phyloP scores from a whole-genome alignment of 129 eudicot genomes.

The Silybum marianum region DNA sequence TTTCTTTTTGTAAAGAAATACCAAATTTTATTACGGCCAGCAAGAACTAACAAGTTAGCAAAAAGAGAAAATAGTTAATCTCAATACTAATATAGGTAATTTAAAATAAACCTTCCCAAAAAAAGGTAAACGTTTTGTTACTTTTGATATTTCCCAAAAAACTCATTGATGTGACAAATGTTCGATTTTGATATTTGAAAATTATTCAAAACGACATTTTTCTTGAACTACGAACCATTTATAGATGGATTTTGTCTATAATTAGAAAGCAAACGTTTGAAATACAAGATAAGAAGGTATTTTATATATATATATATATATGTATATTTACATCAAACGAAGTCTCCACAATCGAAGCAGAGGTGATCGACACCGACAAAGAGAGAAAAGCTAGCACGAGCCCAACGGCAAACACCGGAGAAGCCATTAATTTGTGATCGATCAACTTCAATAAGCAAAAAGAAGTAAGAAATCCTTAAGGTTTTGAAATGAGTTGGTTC shows the following conservation, averaged over 20 bases:
- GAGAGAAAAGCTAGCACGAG: constrained; percentile 18
- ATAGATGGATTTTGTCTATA: not conserved
- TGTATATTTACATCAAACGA: constrained; percentile 20
- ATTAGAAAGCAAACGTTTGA: not conserved
- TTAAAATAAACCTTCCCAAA: not conserved
- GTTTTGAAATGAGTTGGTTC: constrained; percentile 3
- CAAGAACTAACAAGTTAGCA: too few relatives aligned
- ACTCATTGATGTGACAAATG: not conserved
- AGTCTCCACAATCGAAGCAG: constrained; percentile 35
- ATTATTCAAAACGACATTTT: not conserved
- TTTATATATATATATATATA: too few relatives aligned
- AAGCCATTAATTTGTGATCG: not conserved
- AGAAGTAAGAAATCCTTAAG: not conserved
- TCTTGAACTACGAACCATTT: not conserved
- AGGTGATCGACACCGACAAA: not conserved
- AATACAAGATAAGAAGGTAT: not conserved
- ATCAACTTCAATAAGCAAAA: not conserved
- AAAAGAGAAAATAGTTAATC: not conserved
- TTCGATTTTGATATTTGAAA: not conserved
- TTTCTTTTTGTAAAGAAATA: too few relatives aligned
- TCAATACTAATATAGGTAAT: not conserved
- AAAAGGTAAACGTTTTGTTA: not conserved
- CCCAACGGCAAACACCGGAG: not conserved
- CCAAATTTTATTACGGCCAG: too few relatives aligned
- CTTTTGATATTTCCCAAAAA: not conserved